Evolutionary conservation across 1,284 basidiomycete genomes (phyloP).

Genomic region (Ganoderma lingzhi): DNA sequence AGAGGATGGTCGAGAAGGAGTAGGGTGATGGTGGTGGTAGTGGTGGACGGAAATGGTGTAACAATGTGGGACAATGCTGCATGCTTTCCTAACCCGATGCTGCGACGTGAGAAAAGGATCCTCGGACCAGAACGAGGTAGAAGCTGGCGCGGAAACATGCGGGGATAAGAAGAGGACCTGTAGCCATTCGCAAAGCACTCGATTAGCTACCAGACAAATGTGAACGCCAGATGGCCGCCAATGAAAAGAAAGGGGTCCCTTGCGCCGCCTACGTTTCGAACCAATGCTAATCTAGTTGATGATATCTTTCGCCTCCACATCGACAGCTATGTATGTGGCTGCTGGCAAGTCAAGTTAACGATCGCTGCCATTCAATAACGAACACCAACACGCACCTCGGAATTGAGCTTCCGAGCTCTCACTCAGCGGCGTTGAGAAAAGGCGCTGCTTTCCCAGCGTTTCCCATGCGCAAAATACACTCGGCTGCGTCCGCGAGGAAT

Average conservation of each 20-base stretch:
- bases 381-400: constrained; percentile 2
- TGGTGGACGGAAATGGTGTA: not conserved
- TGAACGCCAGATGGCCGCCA: not conserved
- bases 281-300: not conserved
- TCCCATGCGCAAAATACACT: not conserved
- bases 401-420: not conserved
- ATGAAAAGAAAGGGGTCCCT: not conserved
- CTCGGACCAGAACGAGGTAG: not conserved
- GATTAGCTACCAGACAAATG: not conserved
- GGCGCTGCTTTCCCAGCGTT: not conserved
- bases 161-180: not conserved
- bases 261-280: not conserved
- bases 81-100: not conserved
- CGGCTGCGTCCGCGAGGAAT: not conserved
- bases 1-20: too few relatives aligned
- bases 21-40: not conserved
- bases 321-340: not conserved
- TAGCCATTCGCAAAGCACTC: not conserved
- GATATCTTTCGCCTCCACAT: not conserved
- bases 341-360: not conserved
- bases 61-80: not conserved
- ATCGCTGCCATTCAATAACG: not conserved
- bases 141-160: not conserved
- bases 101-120: not conserved
- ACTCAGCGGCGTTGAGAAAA: not conserved